Conservation (phyloP, 306 rosid species). For the Betula pendula region DNA sequence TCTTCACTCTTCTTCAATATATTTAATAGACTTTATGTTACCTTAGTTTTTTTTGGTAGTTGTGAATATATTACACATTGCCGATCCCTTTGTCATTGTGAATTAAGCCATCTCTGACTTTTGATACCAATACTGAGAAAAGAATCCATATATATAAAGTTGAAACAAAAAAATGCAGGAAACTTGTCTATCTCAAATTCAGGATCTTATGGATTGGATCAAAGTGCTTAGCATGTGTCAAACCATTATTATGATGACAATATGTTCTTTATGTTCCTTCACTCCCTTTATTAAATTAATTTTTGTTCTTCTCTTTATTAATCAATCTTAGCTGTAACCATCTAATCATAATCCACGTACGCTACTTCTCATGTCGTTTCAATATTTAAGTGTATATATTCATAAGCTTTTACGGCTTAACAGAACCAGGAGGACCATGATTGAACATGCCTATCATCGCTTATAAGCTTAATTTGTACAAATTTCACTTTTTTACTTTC, state of each 20-base stretch:
- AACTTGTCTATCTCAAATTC: neutral
- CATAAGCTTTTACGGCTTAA: neutral
- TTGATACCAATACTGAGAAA: neutral
- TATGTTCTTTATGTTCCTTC: neutral
- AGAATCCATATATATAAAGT: neutral
- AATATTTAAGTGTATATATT: neutral
- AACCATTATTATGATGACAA: conserved; percentile 11
- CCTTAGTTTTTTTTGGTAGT: neutral
- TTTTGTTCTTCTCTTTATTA: neutral
- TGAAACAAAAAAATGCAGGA: conserved; percentile 1
- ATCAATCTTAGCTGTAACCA: conserved; percentile 8
- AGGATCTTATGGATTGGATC: conserved; percentile 1
- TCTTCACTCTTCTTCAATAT: no score
- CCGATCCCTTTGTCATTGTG: neutral
- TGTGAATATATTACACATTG: neutral
- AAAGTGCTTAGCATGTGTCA: conserved; percentile 12
- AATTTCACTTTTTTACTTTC: neutral
- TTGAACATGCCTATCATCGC: neutral
- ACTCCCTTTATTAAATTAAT: neutral
- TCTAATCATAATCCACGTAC: neutral
- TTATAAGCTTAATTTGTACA: neutral
- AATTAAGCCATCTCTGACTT: conserved; percentile 1
- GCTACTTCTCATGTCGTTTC: neutral
- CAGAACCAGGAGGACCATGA: neutral
- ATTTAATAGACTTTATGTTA: conserved; percentile 1